These are phyloP conservation scores for Pholiota molesta DNA, from an alignment of 768 basidiomycete species.

Conservation along the genomic window DNA sequence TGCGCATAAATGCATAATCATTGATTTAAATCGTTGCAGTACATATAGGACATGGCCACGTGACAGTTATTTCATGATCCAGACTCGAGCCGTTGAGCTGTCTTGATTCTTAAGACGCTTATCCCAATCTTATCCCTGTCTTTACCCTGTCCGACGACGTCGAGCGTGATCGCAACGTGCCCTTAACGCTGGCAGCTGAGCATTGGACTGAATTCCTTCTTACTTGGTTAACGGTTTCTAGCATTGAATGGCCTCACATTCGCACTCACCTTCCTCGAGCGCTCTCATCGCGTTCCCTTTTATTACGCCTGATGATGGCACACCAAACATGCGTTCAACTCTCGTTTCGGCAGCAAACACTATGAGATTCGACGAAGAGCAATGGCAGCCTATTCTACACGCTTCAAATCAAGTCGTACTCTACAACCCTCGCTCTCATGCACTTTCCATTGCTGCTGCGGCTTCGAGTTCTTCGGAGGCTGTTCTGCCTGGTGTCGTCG, in stretches of 20 bases:
- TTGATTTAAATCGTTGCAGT: too few species aligned
- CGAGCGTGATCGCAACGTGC: neutral
- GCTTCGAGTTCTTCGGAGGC: conserved; percentile 31
- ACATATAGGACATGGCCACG: neutral
- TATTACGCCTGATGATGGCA: neutral
- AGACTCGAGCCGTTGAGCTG: neutral
- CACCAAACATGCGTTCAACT: neutral
- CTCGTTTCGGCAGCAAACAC: neutral
- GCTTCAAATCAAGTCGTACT: conserved; percentile 86
- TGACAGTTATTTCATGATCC: neutral
- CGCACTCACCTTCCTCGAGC: conserved; percentile 12
- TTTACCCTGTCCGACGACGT: neutral
- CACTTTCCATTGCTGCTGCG: conserved; percentile 59
- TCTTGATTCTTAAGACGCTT: neutral
- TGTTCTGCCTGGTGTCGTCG: conserved; percentile 25
- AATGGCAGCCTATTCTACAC: conserved; percentile 83
- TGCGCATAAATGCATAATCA: too few species aligned
- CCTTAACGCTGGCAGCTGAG: too few species aligned
- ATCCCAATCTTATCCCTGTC: neutral
- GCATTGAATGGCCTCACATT: neutral
- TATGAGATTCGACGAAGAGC: conserved; percentile 7
- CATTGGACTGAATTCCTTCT: too few species aligned
- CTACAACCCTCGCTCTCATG: conserved; percentile 86
- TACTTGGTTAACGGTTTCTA: neutral
- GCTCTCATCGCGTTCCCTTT: conserved; percentile 16